Evolutionary conservation across 139 green algal genomes (phyloP).

Genomic region (Tetradesmus lagerheimii): DNA sequence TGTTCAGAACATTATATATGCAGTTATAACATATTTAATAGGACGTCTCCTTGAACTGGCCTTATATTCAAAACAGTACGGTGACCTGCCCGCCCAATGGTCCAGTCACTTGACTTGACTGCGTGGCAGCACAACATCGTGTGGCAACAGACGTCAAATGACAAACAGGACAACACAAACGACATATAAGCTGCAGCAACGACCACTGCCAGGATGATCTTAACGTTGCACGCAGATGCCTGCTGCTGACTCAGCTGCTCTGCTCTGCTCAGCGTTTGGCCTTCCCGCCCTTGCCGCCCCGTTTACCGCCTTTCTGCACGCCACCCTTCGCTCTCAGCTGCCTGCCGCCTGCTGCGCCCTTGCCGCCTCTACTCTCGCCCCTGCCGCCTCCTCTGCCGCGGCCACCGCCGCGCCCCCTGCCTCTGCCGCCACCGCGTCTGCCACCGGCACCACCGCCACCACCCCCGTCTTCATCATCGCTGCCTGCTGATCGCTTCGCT

Average conservation of each 20-base stretch:
- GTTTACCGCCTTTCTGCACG: slow-evolving; percentile 24
- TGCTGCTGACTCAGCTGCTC: neutral
- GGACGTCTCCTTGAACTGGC: no score
- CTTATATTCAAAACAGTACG: neutral
- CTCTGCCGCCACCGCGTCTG: slow-evolving; percentile 15
- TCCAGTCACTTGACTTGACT: neutral
- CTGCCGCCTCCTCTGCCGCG: neutral
- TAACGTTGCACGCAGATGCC: neutral
- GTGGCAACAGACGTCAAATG: neutral
- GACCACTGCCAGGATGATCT: neutral
- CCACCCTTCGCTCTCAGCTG: slow-evolving; percentile 21
- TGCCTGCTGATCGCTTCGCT: slow-evolving; percentile 43
- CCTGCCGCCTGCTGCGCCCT: slow-evolving; percentile 4
- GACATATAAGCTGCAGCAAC: neutral
- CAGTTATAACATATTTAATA: no score
- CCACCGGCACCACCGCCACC: slow-evolving; percentile 39
- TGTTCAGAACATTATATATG: no score
- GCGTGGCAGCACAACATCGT: neutral
- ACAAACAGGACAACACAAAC: neutral
- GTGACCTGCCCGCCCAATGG: neutral
- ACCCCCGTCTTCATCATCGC: slow-evolving; percentile 24
- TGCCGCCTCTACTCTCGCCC: neutral
- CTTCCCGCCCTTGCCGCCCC: slow-evolving; percentile 26
- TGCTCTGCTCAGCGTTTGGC: neutral
- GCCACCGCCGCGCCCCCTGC: neutral